Evolutionary conservation across 2,329 filamentous ascomycete species (phyloP), one percentile per base, ranked within the genome.

Genomic region (Hymenoscyphus scutula): DNA sequence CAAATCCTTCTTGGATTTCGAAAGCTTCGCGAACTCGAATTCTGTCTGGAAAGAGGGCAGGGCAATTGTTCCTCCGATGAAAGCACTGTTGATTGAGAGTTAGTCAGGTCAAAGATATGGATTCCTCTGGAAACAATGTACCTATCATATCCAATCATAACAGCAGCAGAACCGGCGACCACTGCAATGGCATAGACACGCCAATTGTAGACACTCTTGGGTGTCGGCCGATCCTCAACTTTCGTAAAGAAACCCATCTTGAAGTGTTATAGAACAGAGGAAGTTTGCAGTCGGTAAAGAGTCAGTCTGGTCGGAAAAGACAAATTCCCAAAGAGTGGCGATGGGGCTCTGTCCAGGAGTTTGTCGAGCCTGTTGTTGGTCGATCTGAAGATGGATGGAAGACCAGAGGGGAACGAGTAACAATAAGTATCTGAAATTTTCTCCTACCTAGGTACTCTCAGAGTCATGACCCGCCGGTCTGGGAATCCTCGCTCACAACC

Each of bases 11-110:
- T 83, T 72, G 2, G 70, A 61, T 0, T 73, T 60, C 2, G 63
- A 4, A 73, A 75, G 76, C 87, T 83, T 60, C 2, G 74, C 77
- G 69, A 92, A 88, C 15, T 78, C 70, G 74, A 94, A 94, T 72
- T 93, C 90, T 1, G 79, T 71, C 53, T 79, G 80, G 75, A 93
- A 93, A 0, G 89, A 89, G 0, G 83, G 79, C 32, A 94, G 79
- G 1, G 88, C 84, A 34, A 93, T 78, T 1, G 90, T 92, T 0
- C 88, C 90, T 65, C 89, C 90, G 69, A 93, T 92, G 76, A 93
- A 93, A 67, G 90, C 87, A 58, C 84, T 89, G 74, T 92, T 29
- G 11, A n/a, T 17, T 27, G n/a, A 13, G 38, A 8, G 13, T 58
- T 38, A 58, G 37, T 8, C 55, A 45, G 45, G 23, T n/a, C 55